Evolutionary conservation across 2,329 filamentous ascomycete species (phyloP), one percentile per base, ranked within the genome.

Genomic region (Fusarium nygamai): DNA sequence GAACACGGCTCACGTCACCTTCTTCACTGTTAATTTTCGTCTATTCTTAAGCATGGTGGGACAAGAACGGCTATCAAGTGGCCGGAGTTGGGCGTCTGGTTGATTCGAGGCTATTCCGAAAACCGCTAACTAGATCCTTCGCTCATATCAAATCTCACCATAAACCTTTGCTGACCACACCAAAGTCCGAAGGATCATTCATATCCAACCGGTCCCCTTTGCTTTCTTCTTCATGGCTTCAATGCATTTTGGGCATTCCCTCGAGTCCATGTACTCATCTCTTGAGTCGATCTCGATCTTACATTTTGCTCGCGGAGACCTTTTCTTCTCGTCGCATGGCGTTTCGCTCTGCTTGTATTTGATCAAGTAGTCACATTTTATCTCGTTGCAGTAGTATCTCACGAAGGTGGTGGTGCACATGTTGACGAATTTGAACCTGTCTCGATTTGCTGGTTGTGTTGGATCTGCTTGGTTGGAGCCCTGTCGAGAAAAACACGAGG

Each of bases 371-470:
- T 33, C 36, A 11, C 46, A 62, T 5, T 38, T 44, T 5, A 33
- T 22, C 22, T 47, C 20, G 12, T 33, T 24, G 22, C 31, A 67
- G 16, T 44, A 34, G 20, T 46, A 50, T 19, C 24, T 39, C 7
- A 71, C 16, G 14, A 67, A 54, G 0, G 46, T 58, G 13, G 50
- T 58, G 7, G 13, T 67, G 20, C 34, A 71, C 44, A 59, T 67
- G 5, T 19, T 29, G 20, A 5, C 0, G 10, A 3, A 6, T 4
- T 5, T 12, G 6, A 17, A 29, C 13, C 13, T 12, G 12, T 22
- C 9, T 22, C 14, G 33, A 8, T 5, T 8, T 36, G 1, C 16
- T 22, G 13, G n/a, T 4, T 2, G 17, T 24, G 4, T 10, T 20
- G n/a, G 33, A 36, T 36, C 19, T 36, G 33, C 8, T 14, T 10